Evolutionary conservation across 202 grass and related monocot species (phyloP).

Genomic region (Dendrocalamus latiflorus): DNA sequence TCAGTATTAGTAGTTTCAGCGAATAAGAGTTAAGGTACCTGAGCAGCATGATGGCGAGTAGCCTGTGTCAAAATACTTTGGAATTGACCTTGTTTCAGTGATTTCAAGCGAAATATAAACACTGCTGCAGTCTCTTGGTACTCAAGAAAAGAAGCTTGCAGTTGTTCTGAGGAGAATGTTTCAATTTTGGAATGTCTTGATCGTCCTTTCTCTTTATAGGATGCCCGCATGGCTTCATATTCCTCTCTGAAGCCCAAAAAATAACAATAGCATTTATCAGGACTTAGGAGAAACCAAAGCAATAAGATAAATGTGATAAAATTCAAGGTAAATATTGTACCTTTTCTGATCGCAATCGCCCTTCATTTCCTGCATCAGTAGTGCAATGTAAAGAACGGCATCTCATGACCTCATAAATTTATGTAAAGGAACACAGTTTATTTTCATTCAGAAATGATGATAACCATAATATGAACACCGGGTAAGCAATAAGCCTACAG

Average conservation of each 20-base stretch:
- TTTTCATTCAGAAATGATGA: conserved; percentile 26
- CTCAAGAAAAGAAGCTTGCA: conserved; percentile 61
- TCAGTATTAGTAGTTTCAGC: conserved; percentile 6
- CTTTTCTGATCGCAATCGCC: conserved; percentile 79
- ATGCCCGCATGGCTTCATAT: conserved; percentile 41
- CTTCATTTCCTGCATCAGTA: conserved; percentile 86
- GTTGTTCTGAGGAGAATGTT: conserved; percentile 56
- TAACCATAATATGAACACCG: conserved; percentile 7
- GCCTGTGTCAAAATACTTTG: conserved; percentile 90
- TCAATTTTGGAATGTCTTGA: conserved; percentile 45
- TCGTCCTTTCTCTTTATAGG: conserved; percentile 48
- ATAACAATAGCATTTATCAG: not conserved
- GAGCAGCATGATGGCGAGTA: conserved; percentile 92
- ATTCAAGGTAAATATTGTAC: conserved; percentile 37
- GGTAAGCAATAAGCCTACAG: not conserved
- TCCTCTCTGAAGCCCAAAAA: conserved; percentile 32
- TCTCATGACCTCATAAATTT: conserved; percentile 13
- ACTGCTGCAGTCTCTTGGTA: conserved; percentile 69
- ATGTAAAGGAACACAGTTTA: conserved; percentile 7
- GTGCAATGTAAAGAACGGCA: conserved; percentile 10
- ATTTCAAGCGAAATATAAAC: conserved; percentile 90
- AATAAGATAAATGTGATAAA: conserved; percentile 11
- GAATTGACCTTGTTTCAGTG: conserved; percentile 89
- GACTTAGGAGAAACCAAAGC: not conserved
- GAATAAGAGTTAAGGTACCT: conserved; percentile 48